phyloP scores from a whole-genome alignment of 192 early-diverging fungal genomes.

The Spizellomyces punctatus region DNA sequence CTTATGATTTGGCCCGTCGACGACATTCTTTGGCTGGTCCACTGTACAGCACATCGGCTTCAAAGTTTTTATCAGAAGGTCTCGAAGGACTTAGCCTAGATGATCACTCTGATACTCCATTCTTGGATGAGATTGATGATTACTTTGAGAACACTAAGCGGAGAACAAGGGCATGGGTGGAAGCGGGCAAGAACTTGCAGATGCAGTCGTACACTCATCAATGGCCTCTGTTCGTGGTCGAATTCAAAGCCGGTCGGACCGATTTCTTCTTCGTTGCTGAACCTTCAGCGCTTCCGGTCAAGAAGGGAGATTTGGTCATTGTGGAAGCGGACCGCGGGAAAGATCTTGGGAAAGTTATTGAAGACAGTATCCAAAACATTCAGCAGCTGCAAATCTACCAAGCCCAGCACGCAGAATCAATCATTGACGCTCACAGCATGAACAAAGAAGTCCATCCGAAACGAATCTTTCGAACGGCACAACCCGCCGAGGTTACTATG shows the following conservation, averaged over 20 bases:
- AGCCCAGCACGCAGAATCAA: conserved; percentile 51
- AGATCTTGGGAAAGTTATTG: conserved; percentile 87
- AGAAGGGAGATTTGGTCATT: conserved; percentile 76
- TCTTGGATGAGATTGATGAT: conserved; percentile 60
- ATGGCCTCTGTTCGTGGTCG: conserved; percentile 76
- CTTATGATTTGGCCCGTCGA: conserved; percentile 36
- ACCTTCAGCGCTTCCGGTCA: conserved; percentile 43
- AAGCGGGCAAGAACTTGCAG: conserved; percentile 64
- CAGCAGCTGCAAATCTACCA: conserved; percentile 55
- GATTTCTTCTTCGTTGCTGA: conserved; percentile 80
- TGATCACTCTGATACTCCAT: conserved; percentile 29
- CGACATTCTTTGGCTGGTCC: conserved; percentile 58
- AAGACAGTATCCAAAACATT: conserved; percentile 60
- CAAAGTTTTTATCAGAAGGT: conserved; percentile 38
- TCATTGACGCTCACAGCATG: conserved; percentile 47
- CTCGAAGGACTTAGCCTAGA: conserved; percentile 43
- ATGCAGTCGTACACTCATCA: conserved; percentile 35
- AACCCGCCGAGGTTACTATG: conserved; percentile 77
- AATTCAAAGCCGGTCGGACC: conserved; percentile 86
- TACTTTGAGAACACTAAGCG: conserved; percentile 71
- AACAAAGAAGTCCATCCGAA: conserved; percentile 87
- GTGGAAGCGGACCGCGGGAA: conserved; percentile 90
- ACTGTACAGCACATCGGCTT: conserved; percentile 33
- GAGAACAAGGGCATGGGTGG: conserved; percentile 58
- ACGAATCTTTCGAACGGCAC: conserved; percentile 83